Evolutionary conservation across 2,329 filamentous ascomycete species (phyloP).

Genomic region (Ceratocystis variospora): DNA sequence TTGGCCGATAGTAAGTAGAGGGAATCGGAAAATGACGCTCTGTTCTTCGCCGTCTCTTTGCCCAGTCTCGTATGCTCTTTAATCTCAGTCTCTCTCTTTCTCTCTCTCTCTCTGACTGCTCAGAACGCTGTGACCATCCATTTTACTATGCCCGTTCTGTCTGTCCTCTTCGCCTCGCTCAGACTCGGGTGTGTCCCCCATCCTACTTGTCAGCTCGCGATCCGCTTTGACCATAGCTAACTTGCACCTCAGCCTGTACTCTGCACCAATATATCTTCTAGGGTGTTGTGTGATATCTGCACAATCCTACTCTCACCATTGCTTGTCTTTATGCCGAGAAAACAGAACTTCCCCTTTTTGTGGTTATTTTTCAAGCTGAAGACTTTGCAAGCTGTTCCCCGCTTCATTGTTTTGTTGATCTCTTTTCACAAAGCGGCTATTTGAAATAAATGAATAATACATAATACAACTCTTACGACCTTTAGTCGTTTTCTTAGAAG

Average conservation of each 20-base stretch:
- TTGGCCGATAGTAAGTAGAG: no score
- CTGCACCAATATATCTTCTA: not conserved
- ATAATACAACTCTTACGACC: no score
- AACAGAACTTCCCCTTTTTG: not conserved
- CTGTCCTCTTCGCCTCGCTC: not conserved
- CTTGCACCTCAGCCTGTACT: not conserved
- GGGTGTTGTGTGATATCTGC: not conserved
- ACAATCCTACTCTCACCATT: not conserved
- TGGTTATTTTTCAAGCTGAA: not conserved
- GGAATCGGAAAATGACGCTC: no score
- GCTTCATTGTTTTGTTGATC: conserved; percentile 1
- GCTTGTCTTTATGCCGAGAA: not conserved
- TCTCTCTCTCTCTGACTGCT: not conserved
- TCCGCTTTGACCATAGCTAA: not conserved
- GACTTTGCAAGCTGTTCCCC: not conserved
- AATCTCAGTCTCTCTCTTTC: not conserved
- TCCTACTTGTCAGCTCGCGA: not conserved
- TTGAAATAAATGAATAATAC: no score
- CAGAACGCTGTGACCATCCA: not conserved
- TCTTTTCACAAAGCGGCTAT: not conserved
- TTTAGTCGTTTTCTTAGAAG: no score
- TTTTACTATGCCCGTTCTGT: not conserved
- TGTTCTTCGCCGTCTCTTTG: no score
- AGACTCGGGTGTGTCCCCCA: not conserved
- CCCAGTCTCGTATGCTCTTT: not conserved